Evolutionary conservation across 2,329 filamentous ascomycete genomes (phyloP), one percentile per base, ranked within the genome.

Genomic region (Apiospora hydei): DNA sequence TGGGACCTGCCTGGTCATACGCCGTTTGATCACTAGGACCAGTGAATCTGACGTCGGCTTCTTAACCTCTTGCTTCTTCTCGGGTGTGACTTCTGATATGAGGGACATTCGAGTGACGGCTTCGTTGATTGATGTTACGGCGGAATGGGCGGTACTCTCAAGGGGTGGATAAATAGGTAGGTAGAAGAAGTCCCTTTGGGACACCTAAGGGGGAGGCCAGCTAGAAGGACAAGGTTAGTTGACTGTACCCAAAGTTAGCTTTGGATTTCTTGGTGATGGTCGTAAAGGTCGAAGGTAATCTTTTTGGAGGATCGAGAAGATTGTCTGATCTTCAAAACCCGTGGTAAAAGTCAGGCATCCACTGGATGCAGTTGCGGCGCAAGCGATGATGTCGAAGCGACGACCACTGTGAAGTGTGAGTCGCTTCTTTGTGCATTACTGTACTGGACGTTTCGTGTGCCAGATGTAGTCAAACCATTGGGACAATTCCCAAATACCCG

Each of bases 351-450:
- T 64, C 57, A 64, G 34, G 57, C 57, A 64, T 64, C 57, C 57
- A 64, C 57, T 64, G 34, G 57, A 64, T 64, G 57, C 57, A n/a
- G 57, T 41, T 64, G 57, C 57, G 21, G 21, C 57, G 34, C 34
- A 64, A 14, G 34, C 57, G 57, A 41, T 64, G 57, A 64, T 64
- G 38, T 64, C 57, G 57, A 64, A 64, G 57, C 57, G 57, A 41
- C 57, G 34, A 41, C 57, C 57, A 64, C 57, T 13, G 21, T 41
- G 4, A 24, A 64, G 57, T 64, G 57, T 64, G 57, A 61, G 10
- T 64, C 57, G 21, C 57, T 64, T 64, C 57, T 64, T n/a, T 64
- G 57, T 64, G 57, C 34, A 64, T 64, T 64, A 64, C 57, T 64
- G 41, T 64, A 64, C 57, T 64, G 57, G 57, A 64, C 57, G 41